Evolutionary conservation across 345 rosid genomes (phyloP).

Genomic region (Populus deltoides): DNA sequence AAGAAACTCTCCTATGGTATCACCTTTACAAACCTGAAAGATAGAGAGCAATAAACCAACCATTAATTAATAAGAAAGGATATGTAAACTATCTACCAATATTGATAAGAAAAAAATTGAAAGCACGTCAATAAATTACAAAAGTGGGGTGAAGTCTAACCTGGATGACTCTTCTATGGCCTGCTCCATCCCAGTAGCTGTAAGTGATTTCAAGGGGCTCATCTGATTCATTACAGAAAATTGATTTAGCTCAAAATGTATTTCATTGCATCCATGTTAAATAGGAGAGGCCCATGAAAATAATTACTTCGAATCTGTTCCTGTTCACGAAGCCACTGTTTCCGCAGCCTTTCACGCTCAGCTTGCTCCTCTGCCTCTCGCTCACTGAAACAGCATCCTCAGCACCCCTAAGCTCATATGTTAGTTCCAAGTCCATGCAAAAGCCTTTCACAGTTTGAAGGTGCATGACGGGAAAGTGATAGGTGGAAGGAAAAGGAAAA

Average conservation of each 20-base stretch:
- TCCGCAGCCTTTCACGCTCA: constrained; percentile 91
- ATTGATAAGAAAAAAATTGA: neutral
- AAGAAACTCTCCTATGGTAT: constrained; percentile 82
- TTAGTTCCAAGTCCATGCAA: constrained; percentile 37
- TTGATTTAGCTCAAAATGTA: constrained; percentile 9
- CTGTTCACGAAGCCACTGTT: constrained; percentile 85
- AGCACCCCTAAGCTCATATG: constrained; percentile 56
- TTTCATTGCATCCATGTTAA: neutral
- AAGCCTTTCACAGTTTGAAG: neutral
- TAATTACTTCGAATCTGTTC: constrained; percentile 79
- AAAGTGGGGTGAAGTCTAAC: constrained; percentile 27
- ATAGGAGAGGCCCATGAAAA: neutral
- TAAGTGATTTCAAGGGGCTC: constrained; percentile 96
- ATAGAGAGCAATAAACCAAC: neutral
- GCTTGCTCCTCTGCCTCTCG: constrained; percentile 99
- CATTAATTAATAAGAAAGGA: neutral
- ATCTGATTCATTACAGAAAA: constrained; percentile 40
- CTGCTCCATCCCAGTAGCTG: constrained; percentile 99
- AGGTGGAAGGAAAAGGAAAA: constrained; percentile 12
- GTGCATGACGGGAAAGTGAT: neutral
- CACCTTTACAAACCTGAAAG: constrained; percentile 80
- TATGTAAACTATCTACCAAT: neutral
- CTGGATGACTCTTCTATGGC: constrained; percentile 90
- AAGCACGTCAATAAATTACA: constrained; percentile 7
- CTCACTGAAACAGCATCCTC: constrained; percentile 96